Evolutionary conservation across 768 basidiomycete genomes (phyloP), one percentile per base, ranked within the genome.

Genomic region (Russula brevipes): DNA sequence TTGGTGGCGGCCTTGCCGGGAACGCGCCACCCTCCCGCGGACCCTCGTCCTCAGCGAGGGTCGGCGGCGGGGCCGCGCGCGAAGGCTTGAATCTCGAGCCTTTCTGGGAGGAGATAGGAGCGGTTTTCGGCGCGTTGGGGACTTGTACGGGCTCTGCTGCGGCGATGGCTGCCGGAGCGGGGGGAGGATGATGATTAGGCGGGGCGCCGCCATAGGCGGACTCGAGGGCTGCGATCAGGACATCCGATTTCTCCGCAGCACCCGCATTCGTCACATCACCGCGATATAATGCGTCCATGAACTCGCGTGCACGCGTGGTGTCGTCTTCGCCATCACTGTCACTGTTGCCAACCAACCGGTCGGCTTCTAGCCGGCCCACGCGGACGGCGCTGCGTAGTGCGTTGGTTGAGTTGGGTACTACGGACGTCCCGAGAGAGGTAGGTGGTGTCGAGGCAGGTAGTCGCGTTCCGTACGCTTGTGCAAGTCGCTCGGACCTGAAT

Each of bases 401-500:
- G 4, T 68, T 56, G 2, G 69, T 66, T 0, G 74, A 69, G 16
- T 69, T 71, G 1, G 75, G 73, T 12, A 76, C 62, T 4, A 75
- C 69, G 0, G 72, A 70, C 3, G 66, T 64, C 14, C 70, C 74
- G 24, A 74, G 65, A 14, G 74, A 74, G 14, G 73, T 70, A 2
- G 75, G 72, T 0, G 61, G 72, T 54, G 46, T 72, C 46, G 41
- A 60, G 0, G 64, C 51, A 1, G 68, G 58, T 41, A 61, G 45
- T 36, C 8, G 66, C 5, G 61, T 63, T 42, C 35, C 57, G 8
- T 70, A 68, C 0, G 56, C 42, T 44, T 67, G 59, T 3, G 67
- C 42, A 12, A 63, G 30, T 17, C 79, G 81, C 46, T 76, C 80
- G 1, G 85, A 81, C 70, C 83, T 90, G 72, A 91, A 90, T 45